A percentile compares a stretch with the other conserved stretches of the same genome.
These are phyloP conservation scores for Penicillium samsonianum DNA, from an alignment of 495 filamentous ascomycete species.

Conservation along the genomic window DNA sequence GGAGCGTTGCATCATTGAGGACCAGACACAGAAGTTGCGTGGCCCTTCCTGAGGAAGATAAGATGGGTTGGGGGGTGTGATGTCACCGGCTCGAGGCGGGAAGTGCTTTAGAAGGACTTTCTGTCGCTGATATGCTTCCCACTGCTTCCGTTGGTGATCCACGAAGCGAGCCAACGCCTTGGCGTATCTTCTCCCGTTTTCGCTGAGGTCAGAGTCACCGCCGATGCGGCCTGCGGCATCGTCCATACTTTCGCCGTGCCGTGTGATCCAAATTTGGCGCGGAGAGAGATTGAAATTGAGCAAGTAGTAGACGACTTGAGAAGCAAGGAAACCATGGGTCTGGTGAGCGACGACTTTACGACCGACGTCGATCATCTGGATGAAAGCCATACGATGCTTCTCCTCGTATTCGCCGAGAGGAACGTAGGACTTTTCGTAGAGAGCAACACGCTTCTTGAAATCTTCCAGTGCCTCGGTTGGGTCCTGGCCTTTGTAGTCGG, in stretches of 20 bases:
- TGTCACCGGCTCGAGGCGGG: conserved; percentile 83
- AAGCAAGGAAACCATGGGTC: conserved; percentile 85
- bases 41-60: conserved; percentile 57
- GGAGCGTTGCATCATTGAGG: conserved; percentile 88
- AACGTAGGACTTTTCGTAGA: conserved; percentile 91
- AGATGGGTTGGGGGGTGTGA: conserved; percentile 91
- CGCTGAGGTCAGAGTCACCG: conserved; percentile 78
- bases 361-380: conserved; percentile 97
- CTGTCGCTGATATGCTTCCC: conserved; percentile 74
- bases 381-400: conserved; percentile 81
- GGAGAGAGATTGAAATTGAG: conserved; percentile 95
- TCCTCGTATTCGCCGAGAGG: conserved; percentile 92
- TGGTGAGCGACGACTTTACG: conserved; percentile 90
- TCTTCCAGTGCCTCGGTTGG: conserved; percentile 78
- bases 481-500: conserved; percentile 94
- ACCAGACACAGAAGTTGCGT: conserved; percentile 98
- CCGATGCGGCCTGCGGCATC: conserved; percentile 80
- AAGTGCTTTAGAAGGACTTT: conserved; percentile 70
- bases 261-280: conserved; percentile 95
- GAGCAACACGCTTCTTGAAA: conserved; percentile 89
- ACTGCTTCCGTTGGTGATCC: conserved; percentile 68
- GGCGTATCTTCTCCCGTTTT: conserved; percentile 72
- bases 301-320: conserved; percentile 87
- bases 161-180: conserved; percentile 75
- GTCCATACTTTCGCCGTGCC: conserved; percentile 84